A percentile compares a stretch with the other conserved stretches of the same genome.
Conservation (phyloP, 2,329 filamentous ascomycete species). For the Passalora sequoiae region DNA sequence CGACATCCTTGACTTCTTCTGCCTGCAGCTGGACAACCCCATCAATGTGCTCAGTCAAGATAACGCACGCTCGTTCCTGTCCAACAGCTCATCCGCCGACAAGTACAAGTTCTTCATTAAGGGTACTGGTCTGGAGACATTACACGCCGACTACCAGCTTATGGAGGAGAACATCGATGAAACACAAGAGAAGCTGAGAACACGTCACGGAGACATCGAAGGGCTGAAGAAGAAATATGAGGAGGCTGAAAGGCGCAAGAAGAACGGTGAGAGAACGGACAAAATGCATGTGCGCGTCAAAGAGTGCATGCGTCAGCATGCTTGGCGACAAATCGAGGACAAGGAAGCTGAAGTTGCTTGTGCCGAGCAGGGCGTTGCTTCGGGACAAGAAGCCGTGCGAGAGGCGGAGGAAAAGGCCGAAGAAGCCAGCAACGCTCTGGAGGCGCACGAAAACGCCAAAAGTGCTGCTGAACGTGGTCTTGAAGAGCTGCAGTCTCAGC, state of each 20-base stretch:
- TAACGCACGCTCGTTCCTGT: conserved; percentile 87
- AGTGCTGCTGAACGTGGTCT: conserved; percentile 35
- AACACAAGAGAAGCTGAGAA: conserved; percentile 59
- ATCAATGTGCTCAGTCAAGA: conserved; percentile 95
- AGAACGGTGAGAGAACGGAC: conserved; percentile 61
- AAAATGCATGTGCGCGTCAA: conserved; percentile 56
- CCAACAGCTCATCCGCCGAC: conserved; percentile 69
- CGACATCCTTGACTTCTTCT: conserved; percentile 88
- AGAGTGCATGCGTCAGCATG: conserved; percentile 60
- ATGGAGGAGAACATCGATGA: conserved; percentile 73
- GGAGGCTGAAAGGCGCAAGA: conserved; percentile 59
- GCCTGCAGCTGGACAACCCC: conserved; percentile 91
- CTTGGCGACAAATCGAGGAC: conserved; percentile 83
- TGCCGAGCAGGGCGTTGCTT: conserved; percentile 28
- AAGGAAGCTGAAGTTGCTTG: conserved; percentile 52
- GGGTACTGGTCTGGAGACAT: conserved; percentile 85
- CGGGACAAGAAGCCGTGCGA: conserved; percentile 44
- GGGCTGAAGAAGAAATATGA: conserved; percentile 55
- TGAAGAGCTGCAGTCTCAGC: conserved; percentile 32
- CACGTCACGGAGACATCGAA: conserved; percentile 59
- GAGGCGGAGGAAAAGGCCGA: conserved; percentile 41
- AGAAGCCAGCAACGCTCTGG: conserved; percentile 39
- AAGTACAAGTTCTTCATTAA: conserved; percentile 98
- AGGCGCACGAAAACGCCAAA: conserved; percentile 40
- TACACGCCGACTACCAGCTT: conserved; percentile 85